phyloP scores from a whole-genome alignment of 2,329 filamentous ascomycete species.

The Arthroderma sp. region DNA sequence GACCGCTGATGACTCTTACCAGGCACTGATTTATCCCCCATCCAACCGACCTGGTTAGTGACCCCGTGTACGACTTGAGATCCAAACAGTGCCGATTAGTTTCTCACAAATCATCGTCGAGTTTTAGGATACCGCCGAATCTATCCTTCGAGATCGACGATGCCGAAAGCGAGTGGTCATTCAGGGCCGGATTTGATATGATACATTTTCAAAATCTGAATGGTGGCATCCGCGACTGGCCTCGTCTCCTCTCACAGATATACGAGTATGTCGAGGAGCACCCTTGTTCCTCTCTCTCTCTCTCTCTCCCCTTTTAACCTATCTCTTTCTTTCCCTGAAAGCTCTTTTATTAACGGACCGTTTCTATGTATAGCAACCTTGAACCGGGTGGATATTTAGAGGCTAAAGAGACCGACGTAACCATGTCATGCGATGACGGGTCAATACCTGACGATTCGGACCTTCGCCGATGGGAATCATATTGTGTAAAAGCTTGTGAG shows the following conservation, averaged over 20 bases:
- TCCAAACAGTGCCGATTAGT: background rate
- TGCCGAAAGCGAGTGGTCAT: slow-evolving; percentile 17
- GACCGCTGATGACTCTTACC: background rate
- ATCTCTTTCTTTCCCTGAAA: background rate
- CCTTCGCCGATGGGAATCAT: slow-evolving; percentile 31
- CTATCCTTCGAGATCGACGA: slow-evolving; percentile 19
- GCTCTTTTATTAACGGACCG: background rate
- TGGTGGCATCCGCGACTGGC: slow-evolving; percentile 15
- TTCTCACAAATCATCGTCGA: background rate
- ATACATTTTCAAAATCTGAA: slow-evolving; percentile 18
- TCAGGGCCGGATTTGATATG: slow-evolving; percentile 15
- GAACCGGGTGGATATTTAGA: slow-evolving; percentile 43
- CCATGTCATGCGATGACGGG: slow-evolving; percentile 8
- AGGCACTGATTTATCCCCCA: slow-evolving; percentile 12
- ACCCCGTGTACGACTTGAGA: background rate
- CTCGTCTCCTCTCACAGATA: slow-evolving; percentile 28
- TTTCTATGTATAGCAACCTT: slow-evolving; percentile 31
- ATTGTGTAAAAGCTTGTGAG: slow-evolving; percentile 32
- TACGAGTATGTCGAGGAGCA: slow-evolving; percentile 1
- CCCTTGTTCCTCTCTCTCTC: background rate
- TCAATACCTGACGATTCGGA: slow-evolving; percentile 6
- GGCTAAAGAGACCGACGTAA: slow-evolving; percentile 24
- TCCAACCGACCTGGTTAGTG: slow-evolving; percentile 12
- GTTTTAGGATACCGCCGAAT: slow-evolving; percentile 18
- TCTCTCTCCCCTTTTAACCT: background rate